Base-by-base conservation (phyloP, 1,284 basidiomycete species). In the Thecaphora thlaspeos region DNA sequence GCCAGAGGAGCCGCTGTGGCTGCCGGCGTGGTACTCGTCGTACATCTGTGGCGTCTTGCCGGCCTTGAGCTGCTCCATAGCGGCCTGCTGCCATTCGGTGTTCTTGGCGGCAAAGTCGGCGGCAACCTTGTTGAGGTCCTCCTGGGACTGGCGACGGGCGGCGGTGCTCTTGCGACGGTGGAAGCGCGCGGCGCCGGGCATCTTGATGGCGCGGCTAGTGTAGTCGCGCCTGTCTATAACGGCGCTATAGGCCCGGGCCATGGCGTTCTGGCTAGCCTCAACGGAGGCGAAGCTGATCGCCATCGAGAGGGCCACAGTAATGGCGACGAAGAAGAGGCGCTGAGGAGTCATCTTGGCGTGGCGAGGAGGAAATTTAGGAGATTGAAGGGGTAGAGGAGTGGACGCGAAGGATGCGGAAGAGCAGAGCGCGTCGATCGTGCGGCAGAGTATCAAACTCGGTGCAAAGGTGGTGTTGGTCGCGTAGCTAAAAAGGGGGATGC, bases 1-100 rank as follows among this genome's bases (percentile, higher is more conserved):
- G n/a, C 32, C 32, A 14, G 32, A 34, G 10, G 19, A 24, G 32
- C 2, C 26, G 4, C 12, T 3, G 32, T 34, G 5, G 32, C 7
- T 8, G 9, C 32, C 32, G 34, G 48, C 48, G 18, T 51, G 60
- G 51, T 58, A 71, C 19, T 59, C 43, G 41, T 70, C 67, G 26
- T 43, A 71, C 11, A 41, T 48, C 1, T 59, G 61, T 0, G 68
- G 68, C 3, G 57, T 68, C 52, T 71, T 46, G 32, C 70, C 70
- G 17, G 48, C 19, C n/a, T 49, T 53, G 17, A 67, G 58, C 26
- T 57, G 55, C 46, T 59, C 61, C 18, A 52, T 56, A 34, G 62
- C 63, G 51, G 67, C 67, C 50, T 57, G 46, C 55, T 71, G 70
- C 70, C 70, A 70, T 36, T 60, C 53, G 14, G 61, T 42, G 42